phyloP scores from a whole-genome alignment of 1,139 yeast species.

The Eremothecium coryli region DNA sequence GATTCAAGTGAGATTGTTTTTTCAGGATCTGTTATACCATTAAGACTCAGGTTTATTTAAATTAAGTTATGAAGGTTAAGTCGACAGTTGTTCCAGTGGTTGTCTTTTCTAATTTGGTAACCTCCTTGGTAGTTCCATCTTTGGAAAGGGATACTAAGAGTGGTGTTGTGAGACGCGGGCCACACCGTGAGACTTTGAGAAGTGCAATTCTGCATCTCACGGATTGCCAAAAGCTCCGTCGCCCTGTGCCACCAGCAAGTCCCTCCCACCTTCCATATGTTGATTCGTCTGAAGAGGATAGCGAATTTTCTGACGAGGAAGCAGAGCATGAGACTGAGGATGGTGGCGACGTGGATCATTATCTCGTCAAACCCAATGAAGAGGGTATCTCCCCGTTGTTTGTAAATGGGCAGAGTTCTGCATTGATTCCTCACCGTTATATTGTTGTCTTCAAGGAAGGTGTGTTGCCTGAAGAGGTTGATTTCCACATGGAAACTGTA shows the following conservation, averaged over 20 bases:
- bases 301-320: not conserved
- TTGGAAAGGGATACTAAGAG: no score
- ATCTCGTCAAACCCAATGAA: not conserved
- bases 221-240: no score
- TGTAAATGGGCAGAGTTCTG: slow-evolving; percentile 51
- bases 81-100: slow-evolving; percentile 16
- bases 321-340: not conserved
- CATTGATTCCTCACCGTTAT: slow-evolving; percentile 63
- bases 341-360: not conserved
- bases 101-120: slow-evolving; percentile 15
- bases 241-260: no score
- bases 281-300: not conserved
- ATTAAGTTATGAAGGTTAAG: slow-evolving; percentile 21
- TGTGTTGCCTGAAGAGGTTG: slow-evolving; percentile 41
- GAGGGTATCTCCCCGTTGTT: slow-evolving; percentile 42
- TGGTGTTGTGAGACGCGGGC: no score
- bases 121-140: slow-evolving; percentile 12
- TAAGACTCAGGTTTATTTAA: no score
- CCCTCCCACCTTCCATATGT: slow-evolving; percentile 20
- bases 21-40: no score
- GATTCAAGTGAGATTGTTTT: no score
- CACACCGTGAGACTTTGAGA: no score
- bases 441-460: slow-evolving; percentile 67
- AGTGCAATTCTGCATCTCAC: no score
- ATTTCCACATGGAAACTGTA: slow-evolving; percentile 60